phyloP scores from a whole-genome alignment of 495 filamentous ascomycete genomes.

The Cudoniella acicularis region DNA sequence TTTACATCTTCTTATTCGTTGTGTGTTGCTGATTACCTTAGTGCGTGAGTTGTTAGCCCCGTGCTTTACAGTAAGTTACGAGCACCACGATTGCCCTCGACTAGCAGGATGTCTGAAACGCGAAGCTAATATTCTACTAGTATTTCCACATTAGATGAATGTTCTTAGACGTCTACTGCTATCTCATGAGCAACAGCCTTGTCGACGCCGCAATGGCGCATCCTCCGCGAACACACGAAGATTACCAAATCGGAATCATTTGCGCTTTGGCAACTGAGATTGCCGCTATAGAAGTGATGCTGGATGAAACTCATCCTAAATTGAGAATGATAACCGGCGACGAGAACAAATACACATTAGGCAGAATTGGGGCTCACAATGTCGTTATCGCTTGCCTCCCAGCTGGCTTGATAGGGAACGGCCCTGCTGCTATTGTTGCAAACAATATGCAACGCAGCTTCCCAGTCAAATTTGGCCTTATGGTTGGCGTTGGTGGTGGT shows the following conservation, averaged over 20 bases:
- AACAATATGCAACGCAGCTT: conserved; percentile 32
- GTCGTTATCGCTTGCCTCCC: conserved; percentile 32
- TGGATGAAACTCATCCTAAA: neutral
- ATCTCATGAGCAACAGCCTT: neutral
- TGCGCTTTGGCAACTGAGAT: neutral
- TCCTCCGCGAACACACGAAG: neutral
- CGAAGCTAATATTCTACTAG: neutral
- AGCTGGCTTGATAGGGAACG: neutral
- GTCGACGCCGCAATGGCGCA: neutral
- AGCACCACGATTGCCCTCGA: neutral
- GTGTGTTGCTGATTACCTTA: no score
- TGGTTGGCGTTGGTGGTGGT: conserved; percentile 35
- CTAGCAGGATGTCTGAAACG: no score
- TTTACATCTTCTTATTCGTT: no score
- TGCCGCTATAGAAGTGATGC: neutral
- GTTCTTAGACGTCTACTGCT: neutral
- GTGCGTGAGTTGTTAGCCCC: no score
- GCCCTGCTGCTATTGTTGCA: conserved; percentile 27
- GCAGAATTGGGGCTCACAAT: conserved; percentile 32
- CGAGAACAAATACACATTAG: conserved; percentile 33
- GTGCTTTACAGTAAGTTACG: neutral
- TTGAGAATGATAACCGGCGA: neutral
- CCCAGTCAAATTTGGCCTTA: conserved; percentile 35
- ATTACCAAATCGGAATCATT: neutral
- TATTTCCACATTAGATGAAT: neutral